A percentile compares a stretch with the other conserved stretches of the same genome.
phyloP scores from a whole-genome alignment of 139 green algal genomes.

The Eudorina sp. region DNA sequence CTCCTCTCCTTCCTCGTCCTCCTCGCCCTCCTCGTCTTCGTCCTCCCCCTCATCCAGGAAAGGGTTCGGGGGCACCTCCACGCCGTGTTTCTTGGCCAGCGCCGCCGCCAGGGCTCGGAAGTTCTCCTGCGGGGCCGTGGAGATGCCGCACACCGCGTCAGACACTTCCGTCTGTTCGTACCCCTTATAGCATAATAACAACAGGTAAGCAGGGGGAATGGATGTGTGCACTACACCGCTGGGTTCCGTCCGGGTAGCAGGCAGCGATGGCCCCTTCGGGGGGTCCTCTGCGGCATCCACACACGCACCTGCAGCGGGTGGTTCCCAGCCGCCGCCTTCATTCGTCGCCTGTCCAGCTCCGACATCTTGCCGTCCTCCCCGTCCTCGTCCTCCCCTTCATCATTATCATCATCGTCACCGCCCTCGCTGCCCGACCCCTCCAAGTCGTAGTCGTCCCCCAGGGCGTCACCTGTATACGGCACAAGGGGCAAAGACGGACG shows the following conservation, averaged over 20 bases:
- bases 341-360: conserved; percentile 71
- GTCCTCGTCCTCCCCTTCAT: conserved; percentile 58
- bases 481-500: neutral
- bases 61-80: conserved; percentile 54
- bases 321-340: conserved; percentile 72
- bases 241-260: too few relatives aligned
- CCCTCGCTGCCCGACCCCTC: conserved; percentile 60
- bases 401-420: conserved; percentile 59
- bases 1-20: conserved; percentile 40
- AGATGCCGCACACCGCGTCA: too few relatives aligned
- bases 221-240: too few relatives aligned
- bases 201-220: too few relatives aligned
- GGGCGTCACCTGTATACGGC: conserved; percentile 61
- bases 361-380: conserved; percentile 38
- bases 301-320: conserved; percentile 78
- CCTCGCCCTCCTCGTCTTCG: conserved; percentile 40
- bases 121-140: conserved; percentile 48
- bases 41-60: conserved; percentile 38
- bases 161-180: too few relatives aligned
- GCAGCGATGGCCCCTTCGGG: too few relatives aligned
- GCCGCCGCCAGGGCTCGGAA: conserved; percentile 57
- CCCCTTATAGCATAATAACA: too few relatives aligned
- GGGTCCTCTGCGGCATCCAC: too few relatives aligned
- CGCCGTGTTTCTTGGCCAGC: conserved; percentile 66
- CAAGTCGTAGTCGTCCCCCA: conserved; percentile 63